These are phyloP conservation scores for Sporothrix variecibatus DNA, from an alignment of 2,329 filamentous ascomycete genomes.

Conservation along the genomic window DNA sequence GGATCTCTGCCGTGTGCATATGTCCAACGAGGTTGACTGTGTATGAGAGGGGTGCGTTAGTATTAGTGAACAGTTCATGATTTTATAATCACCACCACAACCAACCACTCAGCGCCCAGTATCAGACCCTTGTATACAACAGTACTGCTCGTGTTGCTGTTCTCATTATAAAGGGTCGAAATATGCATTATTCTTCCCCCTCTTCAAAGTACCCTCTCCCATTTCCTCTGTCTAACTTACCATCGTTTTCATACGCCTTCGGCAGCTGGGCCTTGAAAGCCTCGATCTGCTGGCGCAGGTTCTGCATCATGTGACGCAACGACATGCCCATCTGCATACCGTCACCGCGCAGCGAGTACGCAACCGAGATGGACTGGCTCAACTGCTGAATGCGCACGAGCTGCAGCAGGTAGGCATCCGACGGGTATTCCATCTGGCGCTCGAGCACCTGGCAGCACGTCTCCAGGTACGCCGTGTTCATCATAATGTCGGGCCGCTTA, in stretches of 20 bases:
- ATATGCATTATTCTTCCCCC: too few relatives aligned
- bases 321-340: constrained; percentile 40
- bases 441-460: constrained; percentile 48
- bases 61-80: constrained; percentile 6
- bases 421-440: constrained; percentile 45
- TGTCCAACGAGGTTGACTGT: constrained; percentile 47
- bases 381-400: constrained; percentile 53
- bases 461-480: constrained; percentile 49
- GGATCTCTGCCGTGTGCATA: constrained; percentile 47
- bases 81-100: not conserved
- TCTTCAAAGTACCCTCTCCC: not conserved
- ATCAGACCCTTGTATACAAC: not conserved
- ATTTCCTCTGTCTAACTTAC: not conserved
- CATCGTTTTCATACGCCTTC: not conserved
- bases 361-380: constrained; percentile 49
- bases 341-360: constrained; percentile 40
- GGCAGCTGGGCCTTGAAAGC: constrained; percentile 30
- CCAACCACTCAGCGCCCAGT: not conserved
- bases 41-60: not conserved
- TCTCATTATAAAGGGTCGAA: not conserved
- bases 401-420: constrained; percentile 48
- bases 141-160: not conserved
- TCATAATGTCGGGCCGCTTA: constrained; percentile 51
- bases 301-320: constrained; percentile 45
- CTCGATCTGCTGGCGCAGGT: constrained; percentile 49